A percentile compares a stretch with the other conserved stretches of the same genome.
Evolutionary conservation across 768 basidiomycete genomes (phyloP).

Genomic region (Lentinula detonsa): DNA sequence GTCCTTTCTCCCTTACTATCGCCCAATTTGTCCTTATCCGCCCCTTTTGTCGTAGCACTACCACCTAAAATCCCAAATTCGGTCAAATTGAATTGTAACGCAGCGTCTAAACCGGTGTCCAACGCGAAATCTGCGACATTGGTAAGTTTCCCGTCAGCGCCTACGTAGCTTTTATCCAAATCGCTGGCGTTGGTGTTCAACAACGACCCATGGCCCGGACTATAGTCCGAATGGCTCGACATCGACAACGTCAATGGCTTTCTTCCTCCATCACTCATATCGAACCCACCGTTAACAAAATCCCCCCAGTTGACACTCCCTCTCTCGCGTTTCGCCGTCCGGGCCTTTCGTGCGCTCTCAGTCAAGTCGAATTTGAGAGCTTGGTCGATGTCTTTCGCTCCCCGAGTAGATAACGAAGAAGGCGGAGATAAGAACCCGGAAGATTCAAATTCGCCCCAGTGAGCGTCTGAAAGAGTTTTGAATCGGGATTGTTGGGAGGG

Average conservation of each 20-base stretch:
- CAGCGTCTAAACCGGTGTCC: not conserved
- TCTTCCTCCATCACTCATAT: not conserved
- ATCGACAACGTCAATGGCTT: not conserved
- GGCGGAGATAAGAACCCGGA: constrained; percentile 57
- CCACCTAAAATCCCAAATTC: not conserved
- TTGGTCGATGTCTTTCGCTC: constrained; percentile 34
- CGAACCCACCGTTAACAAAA: constrained; percentile 1
- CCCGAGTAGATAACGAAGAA: constrained; percentile 12
- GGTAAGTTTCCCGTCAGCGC: not conserved
- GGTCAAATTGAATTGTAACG: not conserved
- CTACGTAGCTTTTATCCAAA: not conserved
- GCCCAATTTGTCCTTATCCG: not conserved
- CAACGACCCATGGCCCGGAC: not conserved
- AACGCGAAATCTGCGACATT: not conserved
- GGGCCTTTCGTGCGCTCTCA: constrained; percentile 71
- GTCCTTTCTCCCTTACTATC: not conserved
- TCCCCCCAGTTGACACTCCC: not conserved
- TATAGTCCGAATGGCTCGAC: not conserved
- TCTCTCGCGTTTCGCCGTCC: constrained; percentile 10
- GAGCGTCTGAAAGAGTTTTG: constrained; percentile 75
- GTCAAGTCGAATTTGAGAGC: constrained; percentile 91
- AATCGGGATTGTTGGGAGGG: constrained; percentile 48
- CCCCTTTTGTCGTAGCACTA: not conserved
- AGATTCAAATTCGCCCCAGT: constrained; percentile 89
- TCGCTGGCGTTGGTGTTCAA: not conserved